A percentile compares a stretch with the other conserved stretches of the same genome.
Evolutionary conservation across 1,284 basidiomycete genomes (phyloP).

Genomic region (Pseudozyma pruni): DNA sequence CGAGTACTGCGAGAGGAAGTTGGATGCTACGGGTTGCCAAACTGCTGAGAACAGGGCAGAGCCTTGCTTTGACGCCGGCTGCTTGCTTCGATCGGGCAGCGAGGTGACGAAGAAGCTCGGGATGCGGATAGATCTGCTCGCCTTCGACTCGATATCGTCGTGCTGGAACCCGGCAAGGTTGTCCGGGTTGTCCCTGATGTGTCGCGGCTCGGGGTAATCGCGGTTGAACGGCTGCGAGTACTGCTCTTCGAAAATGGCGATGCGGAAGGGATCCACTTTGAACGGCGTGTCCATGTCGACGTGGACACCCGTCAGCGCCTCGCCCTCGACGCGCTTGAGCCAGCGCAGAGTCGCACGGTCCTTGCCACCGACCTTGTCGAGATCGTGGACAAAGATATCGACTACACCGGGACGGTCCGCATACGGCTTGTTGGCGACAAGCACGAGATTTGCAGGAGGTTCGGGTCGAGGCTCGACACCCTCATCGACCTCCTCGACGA

Average conservation of each 20-base stretch:
- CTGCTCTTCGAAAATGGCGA: conserved; percentile 48
- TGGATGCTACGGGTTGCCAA: conserved; percentile 27
- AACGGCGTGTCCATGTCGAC: conserved; percentile 14
- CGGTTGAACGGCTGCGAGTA: conserved; percentile 33
- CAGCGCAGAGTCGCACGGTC: conserved; percentile 38
- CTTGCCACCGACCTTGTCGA: conserved; percentile 38
- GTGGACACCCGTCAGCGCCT: conserved; percentile 9
- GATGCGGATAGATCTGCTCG: conserved; percentile 25
- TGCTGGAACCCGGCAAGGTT: conserved; percentile 28
- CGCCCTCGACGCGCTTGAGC: conserved; percentile 44
- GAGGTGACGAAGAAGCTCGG: conserved; percentile 51
- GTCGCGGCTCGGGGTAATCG: conserved; percentile 27
- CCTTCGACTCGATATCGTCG: conserved; percentile 17
- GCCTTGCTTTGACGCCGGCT: not conserved
- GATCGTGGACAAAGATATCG: conserved; percentile 54
- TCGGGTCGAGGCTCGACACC: conserved; percentile 17
- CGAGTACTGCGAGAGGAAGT: conserved; percentile 9
- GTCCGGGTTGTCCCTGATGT: conserved; percentile 30
- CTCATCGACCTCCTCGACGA: conserved; percentile 24
- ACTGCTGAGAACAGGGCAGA: conserved; percentile 29
- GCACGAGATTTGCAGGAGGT: conserved; percentile 40
- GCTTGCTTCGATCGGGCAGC: conserved; percentile 22
- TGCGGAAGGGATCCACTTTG: conserved; percentile 43
- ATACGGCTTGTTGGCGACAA: conserved; percentile 54
- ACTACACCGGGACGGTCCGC: conserved; percentile 41